Base-by-base conservation (phyloP, 2,329 filamentous ascomycete genomes). In the Exophiala sp. region DNA sequence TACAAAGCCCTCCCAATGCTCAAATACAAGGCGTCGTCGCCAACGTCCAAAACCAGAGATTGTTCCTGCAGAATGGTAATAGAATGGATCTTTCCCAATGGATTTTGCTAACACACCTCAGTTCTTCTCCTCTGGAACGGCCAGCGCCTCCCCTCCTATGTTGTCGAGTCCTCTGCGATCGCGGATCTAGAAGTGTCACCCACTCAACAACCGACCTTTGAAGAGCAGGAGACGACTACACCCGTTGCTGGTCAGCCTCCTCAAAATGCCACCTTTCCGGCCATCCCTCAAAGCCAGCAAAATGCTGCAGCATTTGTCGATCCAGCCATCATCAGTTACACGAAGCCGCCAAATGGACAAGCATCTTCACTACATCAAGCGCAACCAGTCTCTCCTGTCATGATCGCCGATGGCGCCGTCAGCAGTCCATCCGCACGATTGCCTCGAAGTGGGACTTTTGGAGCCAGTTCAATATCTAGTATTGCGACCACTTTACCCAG, bases 281-380 rank as follows among this genome's bases (percentile, higher is more conserved):
- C 57, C n/a, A 57, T 55, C 18, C 47, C 47, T n/a, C 43, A 50
- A 32, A 49, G 53, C 29, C 54, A 55, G 5, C 55, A 57, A 20
- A 61, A 60, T 57, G 38, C 42, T 34, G 66, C 39, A 12, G 39
- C 53, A 62, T 90, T 94, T 65, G 79, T 86, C n/a, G 89, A 95
- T 64, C 89, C 89, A 9, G 89, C 89, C 3, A 95, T 95, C 51
- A 68, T 95, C 42, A 91, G 88, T 66, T 81, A 89, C 67, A 70
- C 74, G 8, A 71, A 68, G 55, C 65, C 68, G 9, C 58, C 47
- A 45, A 32, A 42, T 14, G 56, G 57, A 43, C 34, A 38, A 18
- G 21, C 47, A 20, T 47, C 57, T 10, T 43, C 58, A 11, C 29
- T 40, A 2, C 56, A 54, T 18, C 62, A 61, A 38, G 42, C 49